phyloP scores from a whole-genome alignment of 2,329 filamentous ascomycete genomes.

The Aspergillus unguis region DNA sequence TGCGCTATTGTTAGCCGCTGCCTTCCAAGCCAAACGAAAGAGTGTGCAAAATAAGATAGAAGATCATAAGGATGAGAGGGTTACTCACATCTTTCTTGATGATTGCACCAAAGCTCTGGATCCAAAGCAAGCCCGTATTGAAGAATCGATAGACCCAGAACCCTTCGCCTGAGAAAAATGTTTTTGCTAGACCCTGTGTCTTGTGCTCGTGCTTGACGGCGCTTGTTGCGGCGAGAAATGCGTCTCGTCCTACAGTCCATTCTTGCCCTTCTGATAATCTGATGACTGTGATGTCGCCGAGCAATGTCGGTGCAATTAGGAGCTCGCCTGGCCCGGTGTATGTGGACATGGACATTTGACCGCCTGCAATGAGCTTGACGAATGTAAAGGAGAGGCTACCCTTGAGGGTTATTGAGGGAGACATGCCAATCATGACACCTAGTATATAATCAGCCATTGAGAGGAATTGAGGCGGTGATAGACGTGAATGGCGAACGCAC shows the following conservation, averaged over 20 bases:
- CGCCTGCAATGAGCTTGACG: constrained; percentile 84
- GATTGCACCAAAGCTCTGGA: constrained; percentile 91
- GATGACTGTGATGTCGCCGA: constrained; percentile 84
- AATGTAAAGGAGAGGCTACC: constrained; percentile 80
- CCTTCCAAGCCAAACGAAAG: too few species aligned
- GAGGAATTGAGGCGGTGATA: too few species aligned
- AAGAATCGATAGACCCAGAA: constrained; percentile 84
- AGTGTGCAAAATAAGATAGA: too few species aligned
- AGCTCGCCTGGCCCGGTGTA: constrained; percentile 91
- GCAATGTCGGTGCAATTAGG: constrained; percentile 71
- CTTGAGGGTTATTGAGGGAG: constrained; percentile 76
- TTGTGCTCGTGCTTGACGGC: constrained; percentile 88
- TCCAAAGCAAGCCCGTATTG: constrained; percentile 78
- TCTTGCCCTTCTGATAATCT: constrained; percentile 62
- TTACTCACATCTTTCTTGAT: constrained; percentile 76
- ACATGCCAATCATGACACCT: constrained; percentile 95
- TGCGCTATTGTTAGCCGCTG: not conserved
- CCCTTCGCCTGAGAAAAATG: constrained; percentile 90
- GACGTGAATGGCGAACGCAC: constrained; percentile 34
- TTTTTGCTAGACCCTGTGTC: constrained; percentile 79
- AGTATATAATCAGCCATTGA: too few species aligned
- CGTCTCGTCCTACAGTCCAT: constrained; percentile 85
- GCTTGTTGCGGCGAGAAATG: constrained; percentile 80
- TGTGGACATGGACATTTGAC: constrained; percentile 72
- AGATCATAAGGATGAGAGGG: too few species aligned